Evolutionary conservation across 371 early-diverging fungal species (phyloP), one percentile per base, ranked within the genome.

Genomic region (Mortierella polycephala): DNA sequence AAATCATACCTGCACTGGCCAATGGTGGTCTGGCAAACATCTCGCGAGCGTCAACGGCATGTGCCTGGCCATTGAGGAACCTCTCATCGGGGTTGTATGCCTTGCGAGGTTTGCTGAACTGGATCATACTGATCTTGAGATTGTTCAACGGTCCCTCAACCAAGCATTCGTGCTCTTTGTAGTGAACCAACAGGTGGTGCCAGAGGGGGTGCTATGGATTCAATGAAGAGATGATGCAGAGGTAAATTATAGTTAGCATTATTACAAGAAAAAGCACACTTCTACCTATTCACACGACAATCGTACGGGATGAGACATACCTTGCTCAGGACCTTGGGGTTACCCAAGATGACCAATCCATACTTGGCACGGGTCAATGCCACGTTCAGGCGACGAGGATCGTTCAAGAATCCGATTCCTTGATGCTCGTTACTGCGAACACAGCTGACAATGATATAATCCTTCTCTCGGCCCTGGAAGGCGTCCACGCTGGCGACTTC

Each of bases 391-490:
- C 99, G 93, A 46, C 98, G 88, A 23, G 98, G 97, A 79, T 99
- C 98, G 61, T 91, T 95, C 83, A 99, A 88, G 87, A 99, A 99
- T 44, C 99, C 99, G 75, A 99, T 98, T 16, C 98, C 98, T 72
- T 96, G 97, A 74, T 96, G 95, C 69, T 96, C 95, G 84, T 99
- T 99, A 69, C 96, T 95, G 54, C 99, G 89, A 18, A 99, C 99
- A 81, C 98, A 96, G 72, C 95, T 92, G 60, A 99, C 87, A 75
- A 99, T 98, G 70, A 99, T 99, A 77, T 97, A 98, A 81, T 99
- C 99, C 84, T 99, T 99, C 83, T 99, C 99, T 83, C 99, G 93
- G 30, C 99, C 99, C 75, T 99, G 99, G 92, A 99, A 99, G 8
- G 99, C 98, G 81, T 99, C 99, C n/a, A 99, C 99, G 82, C 95